Conservation (phyloP, 2,329 filamentous ascomycete genomes). For the Metarhizium sp. region DNA sequence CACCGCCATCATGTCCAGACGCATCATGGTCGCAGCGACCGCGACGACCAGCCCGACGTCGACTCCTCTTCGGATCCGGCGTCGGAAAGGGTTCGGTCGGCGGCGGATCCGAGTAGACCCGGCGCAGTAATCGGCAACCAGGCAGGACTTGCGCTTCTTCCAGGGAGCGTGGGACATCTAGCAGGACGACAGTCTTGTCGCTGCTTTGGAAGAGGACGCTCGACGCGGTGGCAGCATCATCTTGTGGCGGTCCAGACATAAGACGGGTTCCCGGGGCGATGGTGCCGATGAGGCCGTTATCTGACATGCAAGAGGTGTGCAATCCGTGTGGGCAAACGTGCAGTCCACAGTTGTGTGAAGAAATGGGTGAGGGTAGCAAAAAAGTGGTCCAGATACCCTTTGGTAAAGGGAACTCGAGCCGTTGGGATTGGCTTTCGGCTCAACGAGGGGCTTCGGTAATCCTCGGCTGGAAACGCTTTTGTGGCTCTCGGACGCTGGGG, state of each 20-base stretch:
- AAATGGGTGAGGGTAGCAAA: neutral
- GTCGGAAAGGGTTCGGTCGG: conserved; percentile 37
- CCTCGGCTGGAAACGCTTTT: conserved; percentile 8
- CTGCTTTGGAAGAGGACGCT: conserved; percentile 24
- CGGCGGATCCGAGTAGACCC: conserved; percentile 36
- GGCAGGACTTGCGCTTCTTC: conserved; percentile 51
- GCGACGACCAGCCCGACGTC: neutral
- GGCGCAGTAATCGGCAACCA: conserved; percentile 24
- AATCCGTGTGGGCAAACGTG: neutral
- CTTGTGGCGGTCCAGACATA: neutral
- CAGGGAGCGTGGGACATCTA: conserved; percentile 64
- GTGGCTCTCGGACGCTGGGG: no score
- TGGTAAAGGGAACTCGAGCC: neutral
- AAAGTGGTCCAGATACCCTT: neutral
- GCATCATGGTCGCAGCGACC: conserved; percentile 14
- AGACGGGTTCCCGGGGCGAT: neutral
- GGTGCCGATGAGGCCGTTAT: neutral
- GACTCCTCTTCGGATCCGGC: conserved; percentile 32
- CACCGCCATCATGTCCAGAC: neutral
- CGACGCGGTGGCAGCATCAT: conserved; percentile 6
- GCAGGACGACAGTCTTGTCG: conserved; percentile 39
- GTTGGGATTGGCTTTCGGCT: neutral
- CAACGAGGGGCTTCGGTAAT: conserved; percentile 8
- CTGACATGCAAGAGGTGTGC: no score
- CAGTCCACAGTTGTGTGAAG: neutral